These are phyloP conservation scores for Metschnikowia amazonensis DNA, from an alignment of 805 yeast species.

Conservation along the genomic window DNA sequence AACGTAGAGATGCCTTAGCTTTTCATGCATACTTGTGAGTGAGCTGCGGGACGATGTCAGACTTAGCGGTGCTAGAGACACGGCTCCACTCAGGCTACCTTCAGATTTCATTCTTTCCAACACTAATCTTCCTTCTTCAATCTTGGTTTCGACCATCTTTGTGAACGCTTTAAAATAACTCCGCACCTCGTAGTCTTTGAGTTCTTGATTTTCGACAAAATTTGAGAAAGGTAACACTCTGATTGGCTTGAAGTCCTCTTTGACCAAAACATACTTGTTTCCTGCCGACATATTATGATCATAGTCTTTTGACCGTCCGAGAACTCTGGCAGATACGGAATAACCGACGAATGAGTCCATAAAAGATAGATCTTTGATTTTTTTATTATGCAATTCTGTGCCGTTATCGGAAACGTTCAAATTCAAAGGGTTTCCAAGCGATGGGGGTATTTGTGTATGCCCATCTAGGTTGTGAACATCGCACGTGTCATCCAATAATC, in stretches of 20 bases:
- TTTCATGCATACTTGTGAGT: constrained; percentile 11
- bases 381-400: constrained; percentile 15
- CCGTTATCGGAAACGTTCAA: constrained; percentile 11
- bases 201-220: constrained; percentile 20
- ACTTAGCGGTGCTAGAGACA: constrained; percentile 11
- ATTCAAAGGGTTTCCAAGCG: constrained; percentile 31
- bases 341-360: constrained; percentile 37
- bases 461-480: constrained; percentile 31
- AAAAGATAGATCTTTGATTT: constrained; percentile 32
- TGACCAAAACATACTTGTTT: constrained; percentile 38
- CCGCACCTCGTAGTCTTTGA: constrained; percentile 19
- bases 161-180: constrained; percentile 35
- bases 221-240: constrained; percentile 32
- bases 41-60: constrained; percentile 12
- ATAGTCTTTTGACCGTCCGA: constrained; percentile 40
- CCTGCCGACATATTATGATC: constrained; percentile 13
- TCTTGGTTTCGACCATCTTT: constrained; percentile 26
- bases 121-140: constrained; percentile 19
- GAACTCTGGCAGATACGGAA: constrained; percentile 38
- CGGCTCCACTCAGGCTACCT: constrained; percentile 1
- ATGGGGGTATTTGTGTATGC: constrained; percentile 38
- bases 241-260: constrained; percentile 30
- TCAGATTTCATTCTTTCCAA: constrained; percentile 9
- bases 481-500: constrained; percentile 39
- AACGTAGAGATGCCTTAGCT: constrained; percentile 32